Percentiles rank a stretch among this genome's conserved stretches.
phyloP scores from a whole-genome alignment of 495 filamentous ascomycete genomes.

The Hypoxylon perforatum region DNA sequence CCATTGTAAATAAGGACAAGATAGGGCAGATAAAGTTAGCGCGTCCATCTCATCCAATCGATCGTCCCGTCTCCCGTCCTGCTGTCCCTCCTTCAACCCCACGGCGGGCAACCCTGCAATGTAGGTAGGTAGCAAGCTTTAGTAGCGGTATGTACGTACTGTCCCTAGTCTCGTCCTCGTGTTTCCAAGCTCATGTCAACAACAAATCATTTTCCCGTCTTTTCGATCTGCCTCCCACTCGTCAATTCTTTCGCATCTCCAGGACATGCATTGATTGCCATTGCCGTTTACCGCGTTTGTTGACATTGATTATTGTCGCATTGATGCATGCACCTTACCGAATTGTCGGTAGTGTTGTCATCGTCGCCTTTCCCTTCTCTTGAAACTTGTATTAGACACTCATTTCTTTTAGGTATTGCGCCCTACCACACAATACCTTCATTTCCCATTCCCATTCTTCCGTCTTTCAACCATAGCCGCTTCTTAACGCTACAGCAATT shows the following conservation, averaged over 20 bases:
- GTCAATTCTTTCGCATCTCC: slow-evolving; percentile 16
- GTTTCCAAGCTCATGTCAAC: slow-evolving; percentile 9
- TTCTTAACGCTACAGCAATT: slow-evolving; percentile 2
- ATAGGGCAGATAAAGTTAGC: slow-evolving; percentile 33
- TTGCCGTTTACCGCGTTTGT: slow-evolving; percentile 40
- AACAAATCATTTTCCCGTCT: slow-evolving; percentile 34
- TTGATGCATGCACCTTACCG: slow-evolving; percentile 38
- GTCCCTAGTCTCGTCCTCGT: slow-evolving; percentile 10
- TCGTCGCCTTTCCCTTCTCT: slow-evolving; percentile 32
- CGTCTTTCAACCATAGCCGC: slow-evolving; percentile 5
- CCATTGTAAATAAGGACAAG: neutral
- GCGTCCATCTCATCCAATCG: slow-evolving; percentile 41
- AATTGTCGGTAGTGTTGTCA: slow-evolving; percentile 6
- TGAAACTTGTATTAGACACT: slow-evolving; percentile 31
- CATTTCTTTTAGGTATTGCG: slow-evolving; percentile 9
- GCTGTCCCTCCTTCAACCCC: slow-evolving; percentile 30
- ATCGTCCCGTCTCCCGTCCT: slow-evolving; percentile 34
- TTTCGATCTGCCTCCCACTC: slow-evolving; percentile 14
- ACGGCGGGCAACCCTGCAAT: slow-evolving; percentile 33
- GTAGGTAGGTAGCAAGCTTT: too few relatives aligned
- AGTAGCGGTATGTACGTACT: too few relatives aligned
- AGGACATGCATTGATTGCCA: slow-evolving; percentile 46
- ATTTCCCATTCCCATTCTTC: slow-evolving; percentile 8
- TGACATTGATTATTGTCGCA: slow-evolving; percentile 32
- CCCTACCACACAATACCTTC: slow-evolving; percentile 24